Conservation (phyloP, 1,284 basidiomycete species). For the Malassezia arunalokei region DNA sequence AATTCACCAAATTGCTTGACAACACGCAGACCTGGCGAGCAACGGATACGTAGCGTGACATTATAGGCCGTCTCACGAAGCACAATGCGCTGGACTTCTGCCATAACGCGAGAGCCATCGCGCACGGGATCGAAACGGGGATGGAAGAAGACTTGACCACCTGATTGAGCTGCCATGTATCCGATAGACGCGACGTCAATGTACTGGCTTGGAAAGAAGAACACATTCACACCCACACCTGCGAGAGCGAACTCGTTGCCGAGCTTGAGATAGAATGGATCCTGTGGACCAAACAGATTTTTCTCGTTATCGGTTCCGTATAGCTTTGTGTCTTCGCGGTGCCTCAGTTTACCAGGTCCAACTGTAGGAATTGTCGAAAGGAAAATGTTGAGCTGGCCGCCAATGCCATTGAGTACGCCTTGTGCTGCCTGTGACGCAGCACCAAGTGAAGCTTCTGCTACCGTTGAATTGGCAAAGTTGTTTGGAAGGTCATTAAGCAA, state of each 20-base stretch:
- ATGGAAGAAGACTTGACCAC: constrained; percentile 87
- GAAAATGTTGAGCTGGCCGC: constrained; percentile 77
- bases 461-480: constrained; percentile 54
- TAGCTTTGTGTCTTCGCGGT: constrained; percentile 58
- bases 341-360: constrained; percentile 61
- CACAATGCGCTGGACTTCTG: constrained; percentile 63
- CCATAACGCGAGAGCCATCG: constrained; percentile 59
- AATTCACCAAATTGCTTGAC: constrained; percentile 69
- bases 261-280: constrained; percentile 64
- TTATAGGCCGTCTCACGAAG: constrained; percentile 67
- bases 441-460: constrained; percentile 60
- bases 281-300: constrained; percentile 63
- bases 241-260: constrained; percentile 78
- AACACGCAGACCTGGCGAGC: constrained; percentile 69
- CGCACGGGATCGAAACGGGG: constrained; percentile 68
- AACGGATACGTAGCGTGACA: constrained; percentile 68
- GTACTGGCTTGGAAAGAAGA: constrained; percentile 69
- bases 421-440: constrained; percentile 56
- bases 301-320: constrained; percentile 83
- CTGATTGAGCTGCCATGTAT: constrained; percentile 61
- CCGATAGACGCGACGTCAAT: constrained; percentile 75
- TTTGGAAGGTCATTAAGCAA: constrained; percentile 59
- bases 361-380: constrained; percentile 64
- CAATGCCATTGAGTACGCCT: constrained; percentile 63
- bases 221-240: constrained; percentile 80